These are phyloP conservation scores for Nemania serpens DNA, from an alignment of 2,329 filamentous ascomycete genomes.

Conservation along the genomic window DNA sequence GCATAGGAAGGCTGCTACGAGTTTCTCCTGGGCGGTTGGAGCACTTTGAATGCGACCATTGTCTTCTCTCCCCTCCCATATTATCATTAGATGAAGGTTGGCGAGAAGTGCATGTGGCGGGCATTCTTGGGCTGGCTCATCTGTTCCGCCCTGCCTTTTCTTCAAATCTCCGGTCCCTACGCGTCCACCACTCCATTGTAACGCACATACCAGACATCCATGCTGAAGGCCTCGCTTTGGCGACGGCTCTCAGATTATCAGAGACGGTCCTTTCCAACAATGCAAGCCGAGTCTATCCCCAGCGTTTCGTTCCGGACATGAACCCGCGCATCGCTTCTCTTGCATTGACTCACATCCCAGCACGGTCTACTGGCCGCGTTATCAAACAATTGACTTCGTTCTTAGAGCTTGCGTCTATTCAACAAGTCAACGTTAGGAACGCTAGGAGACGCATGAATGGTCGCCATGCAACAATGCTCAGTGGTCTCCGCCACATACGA, in stretches of 20 bases:
- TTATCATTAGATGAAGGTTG: slow-evolving; percentile 36
- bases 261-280: slow-evolving; percentile 51
- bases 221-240: slow-evolving; percentile 44
- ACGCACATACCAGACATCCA: slow-evolving; percentile 57
- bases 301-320: slow-evolving; percentile 57
- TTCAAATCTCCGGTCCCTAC: slow-evolving; percentile 56
- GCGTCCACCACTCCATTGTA: slow-evolving; percentile 64
- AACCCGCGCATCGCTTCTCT: slow-evolving; percentile 60
- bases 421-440: slow-evolving; percentile 53
- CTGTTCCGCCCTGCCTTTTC: slow-evolving; percentile 58
- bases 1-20: slow-evolving; percentile 50
- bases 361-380: slow-evolving; percentile 56
- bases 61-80: slow-evolving; percentile 36
- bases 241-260: slow-evolving; percentile 48
- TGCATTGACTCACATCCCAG: slow-evolving; percentile 59
- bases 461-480: slow-evolving; percentile 50
- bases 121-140: slow-evolving; percentile 52
- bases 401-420: slow-evolving; percentile 50
- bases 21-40: slow-evolving; percentile 53
- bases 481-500: slow-evolving; percentile 57
- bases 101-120: slow-evolving; percentile 44
- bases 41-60: slow-evolving; percentile 56
- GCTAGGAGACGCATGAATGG: slow-evolving; percentile 31
- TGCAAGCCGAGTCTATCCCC: slow-evolving; percentile 52
- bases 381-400: slow-evolving; percentile 55